Conservation (phyloP, 2,329 filamentous ascomycete genomes). For the Colletotrichum sp. region DNA sequence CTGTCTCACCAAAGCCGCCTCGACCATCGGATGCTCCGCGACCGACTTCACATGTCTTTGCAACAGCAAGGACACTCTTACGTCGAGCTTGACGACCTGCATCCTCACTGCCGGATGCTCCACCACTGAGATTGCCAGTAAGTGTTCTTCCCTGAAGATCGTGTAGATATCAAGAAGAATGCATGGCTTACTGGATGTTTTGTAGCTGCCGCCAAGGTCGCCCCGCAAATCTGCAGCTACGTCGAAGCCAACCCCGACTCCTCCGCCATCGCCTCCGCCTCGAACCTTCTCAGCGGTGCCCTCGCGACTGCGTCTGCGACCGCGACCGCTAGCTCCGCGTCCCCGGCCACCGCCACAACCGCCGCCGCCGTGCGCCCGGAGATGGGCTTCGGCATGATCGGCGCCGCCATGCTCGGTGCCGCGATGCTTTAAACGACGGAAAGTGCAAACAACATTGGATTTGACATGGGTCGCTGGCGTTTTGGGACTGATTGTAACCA, state of each 20-base stretch:
- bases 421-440: neutral
- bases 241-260: slow-evolving; percentile 12
- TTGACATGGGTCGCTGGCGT: neutral
- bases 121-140: slow-evolving; percentile 4
- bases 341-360: neutral
- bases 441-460: neutral
- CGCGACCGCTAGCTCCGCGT: neutral
- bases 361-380: neutral
- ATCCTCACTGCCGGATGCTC: slow-evolving; percentile 10
- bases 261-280: slow-evolving; percentile 17
- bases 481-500: neutral
- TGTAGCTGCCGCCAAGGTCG: slow-evolving; percentile 11
- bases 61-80: slow-evolving; percentile 5
- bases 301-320: slow-evolving; percentile 8
- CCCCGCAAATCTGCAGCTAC: slow-evolving; percentile 15
- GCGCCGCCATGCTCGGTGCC: neutral
- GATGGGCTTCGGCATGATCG: slow-evolving; percentile 1
- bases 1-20: slow-evolving; percentile 15
- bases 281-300: slow-evolving; percentile 14
- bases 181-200: neutral
- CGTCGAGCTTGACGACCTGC: slow-evolving; percentile 14
- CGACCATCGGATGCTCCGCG: slow-evolving; percentile 7
- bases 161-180: neutral
- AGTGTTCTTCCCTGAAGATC: neutral
- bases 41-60: slow-evolving; percentile 22